Conservation (phyloP, 768 basidiomycete species). For the Boletus barrowsii region DNA sequence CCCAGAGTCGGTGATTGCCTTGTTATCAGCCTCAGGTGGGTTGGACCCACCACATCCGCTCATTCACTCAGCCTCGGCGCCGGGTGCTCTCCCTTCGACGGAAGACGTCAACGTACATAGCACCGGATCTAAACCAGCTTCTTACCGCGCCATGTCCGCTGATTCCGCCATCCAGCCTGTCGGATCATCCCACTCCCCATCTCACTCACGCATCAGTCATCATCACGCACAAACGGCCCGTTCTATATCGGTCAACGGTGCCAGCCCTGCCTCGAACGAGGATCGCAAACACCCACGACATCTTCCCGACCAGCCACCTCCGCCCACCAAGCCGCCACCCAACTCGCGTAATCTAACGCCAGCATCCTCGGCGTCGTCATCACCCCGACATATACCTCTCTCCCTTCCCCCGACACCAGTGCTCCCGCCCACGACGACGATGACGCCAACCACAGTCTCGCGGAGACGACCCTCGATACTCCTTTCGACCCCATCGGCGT, state of each 20-base stretch:
- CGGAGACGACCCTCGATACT: constrained; percentile 39
- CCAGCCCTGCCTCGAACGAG: constrained; percentile 10
- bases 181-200: constrained; percentile 20
- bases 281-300: constrained; percentile 23
- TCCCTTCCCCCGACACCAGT: constrained; percentile 32
- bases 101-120: constrained; percentile 8
- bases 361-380: constrained; percentile 55
- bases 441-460: constrained; percentile 47
- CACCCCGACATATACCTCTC: constrained; percentile 44
- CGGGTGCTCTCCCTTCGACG: constrained; percentile 36
- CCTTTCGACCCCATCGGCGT: constrained; percentile 32
- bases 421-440: constrained; percentile 30
- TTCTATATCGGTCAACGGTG: constrained; percentile 17
- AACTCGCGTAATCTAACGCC: constrained; percentile 53
- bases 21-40: constrained; percentile 20
- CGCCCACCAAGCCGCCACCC: constrained; percentile 28
- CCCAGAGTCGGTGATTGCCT: constrained; percentile 34
- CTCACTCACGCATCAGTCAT: constrained; percentile 19
- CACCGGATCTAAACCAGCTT: constrained; percentile 20
- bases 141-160: constrained; percentile 25
- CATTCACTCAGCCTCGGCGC: constrained; percentile 40
- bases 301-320: constrained; percentile 15
- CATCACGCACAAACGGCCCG: constrained; percentile 10
- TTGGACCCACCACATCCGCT: constrained; percentile 26
- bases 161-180: constrained; percentile 17